phyloP scores from a whole-genome alignment of 306 rosid species.

The Acacia acuminata region DNA sequence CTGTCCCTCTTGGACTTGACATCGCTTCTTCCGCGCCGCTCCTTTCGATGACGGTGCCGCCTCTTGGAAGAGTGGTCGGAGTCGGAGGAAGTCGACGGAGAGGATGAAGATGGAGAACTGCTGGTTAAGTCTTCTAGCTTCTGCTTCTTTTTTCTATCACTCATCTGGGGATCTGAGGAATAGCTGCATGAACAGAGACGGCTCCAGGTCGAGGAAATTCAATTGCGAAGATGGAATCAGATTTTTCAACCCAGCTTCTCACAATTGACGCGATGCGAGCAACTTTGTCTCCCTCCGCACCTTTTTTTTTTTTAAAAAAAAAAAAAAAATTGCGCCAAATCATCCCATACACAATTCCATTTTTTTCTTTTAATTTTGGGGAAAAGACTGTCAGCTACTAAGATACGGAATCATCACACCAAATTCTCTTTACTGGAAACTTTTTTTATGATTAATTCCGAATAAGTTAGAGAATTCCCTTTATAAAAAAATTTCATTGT shows the following conservation, averaged over 20 bases:
- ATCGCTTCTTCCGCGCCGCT: constrained; percentile 46
- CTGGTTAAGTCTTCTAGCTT: constrained; percentile 36
- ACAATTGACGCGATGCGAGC: background rate
- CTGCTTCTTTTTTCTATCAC: constrained; percentile 51
- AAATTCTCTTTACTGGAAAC: too few species aligned
- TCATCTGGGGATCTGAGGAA: constrained; percentile 40
- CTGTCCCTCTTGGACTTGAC: constrained; percentile 52
- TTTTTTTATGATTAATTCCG: too few species aligned
- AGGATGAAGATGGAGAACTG: constrained; percentile 36
- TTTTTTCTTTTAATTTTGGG: too few species aligned
- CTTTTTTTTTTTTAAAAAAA: too few species aligned
- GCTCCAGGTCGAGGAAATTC: background rate
- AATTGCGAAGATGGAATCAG: background rate
- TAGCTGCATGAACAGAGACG: background rate
- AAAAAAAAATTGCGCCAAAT: too few species aligned
- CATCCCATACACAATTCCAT: too few species aligned
- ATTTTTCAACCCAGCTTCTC: background rate
- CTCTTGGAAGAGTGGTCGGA: constrained; percentile 57
- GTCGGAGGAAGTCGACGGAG: constrained; percentile 38
- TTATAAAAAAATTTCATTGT: too few species aligned
- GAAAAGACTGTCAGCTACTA: too few species aligned
- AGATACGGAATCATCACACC: too few species aligned
- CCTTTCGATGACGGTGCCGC: constrained; percentile 50
- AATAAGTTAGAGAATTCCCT: too few species aligned
- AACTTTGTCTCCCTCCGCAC: background rate